A percentile compares a stretch with the other conserved stretches of the same genome.
These are phyloP conservation scores for Lipomyces mesembrius DNA, from an alignment of 805 yeast species.

Conservation along the genomic window DNA sequence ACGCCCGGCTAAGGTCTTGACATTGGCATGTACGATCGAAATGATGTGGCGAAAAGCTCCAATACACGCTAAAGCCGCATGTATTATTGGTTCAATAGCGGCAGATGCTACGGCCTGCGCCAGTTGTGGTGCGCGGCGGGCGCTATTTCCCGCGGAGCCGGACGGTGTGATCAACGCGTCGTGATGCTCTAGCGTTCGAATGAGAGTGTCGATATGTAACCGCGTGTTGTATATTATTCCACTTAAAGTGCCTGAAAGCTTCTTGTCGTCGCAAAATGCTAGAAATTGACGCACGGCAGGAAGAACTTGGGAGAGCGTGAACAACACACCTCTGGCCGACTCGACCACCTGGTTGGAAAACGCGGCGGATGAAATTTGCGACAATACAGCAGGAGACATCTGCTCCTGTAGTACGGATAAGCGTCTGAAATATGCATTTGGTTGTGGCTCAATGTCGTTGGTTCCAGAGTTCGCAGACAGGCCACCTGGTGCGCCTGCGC, in stretches of 20 bases:
- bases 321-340: constrained; percentile 38
- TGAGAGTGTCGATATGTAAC: constrained; percentile 35
- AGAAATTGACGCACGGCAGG: constrained; percentile 39
- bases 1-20: constrained; percentile 55
- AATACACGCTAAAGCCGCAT: constrained; percentile 48
- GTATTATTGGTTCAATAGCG: constrained; percentile 48
- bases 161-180: constrained; percentile 34
- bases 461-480: background rate
- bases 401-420: constrained; percentile 36
- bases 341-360: constrained; percentile 32
- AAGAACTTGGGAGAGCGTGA: constrained; percentile 38
- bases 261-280: constrained; percentile 36
- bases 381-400: constrained; percentile 20
- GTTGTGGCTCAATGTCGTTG: constrained; percentile 31
- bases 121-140: constrained; percentile 34
- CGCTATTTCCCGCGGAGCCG: constrained; percentile 33
- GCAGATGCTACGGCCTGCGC: constrained; percentile 12
- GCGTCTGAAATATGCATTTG: constrained; percentile 40
- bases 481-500: background rate
- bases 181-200: constrained; percentile 37
- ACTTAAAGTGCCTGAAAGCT: constrained; percentile 26
- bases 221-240: constrained; percentile 31
- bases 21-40: constrained; percentile 54
- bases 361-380: constrained; percentile 23
- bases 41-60: constrained; percentile 59